These are phyloP conservation scores for Daedaleopsis sinensis DNA, from an alignment of 768 basidiomycete genomes.

Conservation along the genomic window DNA sequence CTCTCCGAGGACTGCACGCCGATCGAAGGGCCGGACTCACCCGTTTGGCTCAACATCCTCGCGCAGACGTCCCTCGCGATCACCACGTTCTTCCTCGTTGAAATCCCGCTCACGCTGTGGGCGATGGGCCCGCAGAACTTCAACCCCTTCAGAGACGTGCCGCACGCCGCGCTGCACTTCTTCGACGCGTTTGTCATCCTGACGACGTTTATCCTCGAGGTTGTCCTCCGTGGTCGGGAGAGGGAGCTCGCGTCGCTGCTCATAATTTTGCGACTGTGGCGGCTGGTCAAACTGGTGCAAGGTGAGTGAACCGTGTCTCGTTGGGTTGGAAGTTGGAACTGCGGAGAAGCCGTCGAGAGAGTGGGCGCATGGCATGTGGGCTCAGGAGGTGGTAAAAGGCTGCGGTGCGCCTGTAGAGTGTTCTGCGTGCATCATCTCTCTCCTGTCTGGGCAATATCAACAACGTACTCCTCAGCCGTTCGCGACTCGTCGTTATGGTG, in stretches of 20 bases:
- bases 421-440: too few species aligned
- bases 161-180: constrained; percentile 66
- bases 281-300: constrained; percentile 75
- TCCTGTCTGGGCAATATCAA: too few species aligned
- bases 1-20: constrained; percentile 56
- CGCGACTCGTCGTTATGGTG: too few species aligned
- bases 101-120: constrained; percentile 74
- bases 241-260: constrained; percentile 72
- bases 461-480: too few species aligned
- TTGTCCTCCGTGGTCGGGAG: constrained; percentile 66
- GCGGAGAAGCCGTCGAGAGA: neutral
- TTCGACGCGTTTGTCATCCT: constrained; percentile 76
- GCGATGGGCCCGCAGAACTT: constrained; percentile 65
- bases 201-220: constrained; percentile 74
- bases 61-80: constrained; percentile 66
- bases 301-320: constrained; percentile 34
- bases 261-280: constrained; percentile 78
- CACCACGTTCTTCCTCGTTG: constrained; percentile 72
- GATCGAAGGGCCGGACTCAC: constrained; percentile 44
- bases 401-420: too few species aligned
- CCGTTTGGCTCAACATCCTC: constrained; percentile 65
- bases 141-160: constrained; percentile 57
- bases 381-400: too few species aligned
- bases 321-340: neutral
- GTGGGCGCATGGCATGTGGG: neutral